Base-by-base conservation (phyloP, 306 rosid genomes). In the Fagus sylvatica region DNA sequence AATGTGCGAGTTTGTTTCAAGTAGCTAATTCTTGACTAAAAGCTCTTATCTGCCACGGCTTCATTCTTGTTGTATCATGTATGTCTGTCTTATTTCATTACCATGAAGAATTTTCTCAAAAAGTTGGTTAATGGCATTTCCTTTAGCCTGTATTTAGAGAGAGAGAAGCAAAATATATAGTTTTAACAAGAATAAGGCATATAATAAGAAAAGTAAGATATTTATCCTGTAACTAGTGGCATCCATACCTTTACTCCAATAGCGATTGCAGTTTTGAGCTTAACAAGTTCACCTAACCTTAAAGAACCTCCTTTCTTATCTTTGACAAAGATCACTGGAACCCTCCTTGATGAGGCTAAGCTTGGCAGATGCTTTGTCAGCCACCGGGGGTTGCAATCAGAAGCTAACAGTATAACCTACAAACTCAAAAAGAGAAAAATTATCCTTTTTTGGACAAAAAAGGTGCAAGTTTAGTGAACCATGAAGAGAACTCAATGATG, bases 211-310 rank as follows among this genome's bases (percentile, higher is more conserved):
- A 16, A 53, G 7, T n/a, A 32, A 30, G 66, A 22, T 65, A 5
- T n/a, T 16, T 2, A 49, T 37, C 53, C 43, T 41, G 28, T 60
- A 36, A 2, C 59, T 61, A 37, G 70, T 54, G 15, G 37, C 48
- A 46, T 54, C 15, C 76, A 71, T 56, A 91, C 97, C 98, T 91
- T 93, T 57, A 93, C 74, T 68, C 97, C 98, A 56, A 90, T 73
- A 34, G 95, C 91, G 80, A 93, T 86, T 53, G 97, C 92, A n/a
- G 96, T 91, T 85, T 86, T 93, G 51, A 91, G 81, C 39, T 86
- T 86, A 33, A 90, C 82, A 56, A 93, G 91, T 79, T 86, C 91
- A 73, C 92, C 97, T 80, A 93, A 82, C 85, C 93, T 85, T 61
- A 93, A 77, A 73, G 92, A 93, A 71, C 93, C 97, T 34, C 80